Conservation (phyloP, 1,139 yeast species). For the Debaryomycetaceae sp. region DNA sequence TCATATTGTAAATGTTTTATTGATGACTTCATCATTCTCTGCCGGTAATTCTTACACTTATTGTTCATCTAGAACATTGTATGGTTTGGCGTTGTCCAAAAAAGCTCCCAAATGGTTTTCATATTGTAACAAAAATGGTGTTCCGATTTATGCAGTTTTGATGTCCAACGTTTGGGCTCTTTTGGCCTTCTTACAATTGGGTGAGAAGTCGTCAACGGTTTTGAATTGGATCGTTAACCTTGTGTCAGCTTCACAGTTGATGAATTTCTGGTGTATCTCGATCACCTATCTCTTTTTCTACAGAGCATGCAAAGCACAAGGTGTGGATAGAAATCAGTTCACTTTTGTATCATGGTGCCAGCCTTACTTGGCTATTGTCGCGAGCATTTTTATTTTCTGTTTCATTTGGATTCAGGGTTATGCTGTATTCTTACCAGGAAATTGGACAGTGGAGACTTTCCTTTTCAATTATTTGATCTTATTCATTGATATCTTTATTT, state of each 20-base stretch:
- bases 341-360: constrained; percentile 29
- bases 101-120: constrained; percentile 35
- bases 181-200: constrained; percentile 21
- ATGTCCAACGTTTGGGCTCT: constrained; percentile 28
- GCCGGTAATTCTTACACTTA: constrained; percentile 44
- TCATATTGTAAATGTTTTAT: constrained; percentile 36
- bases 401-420: constrained; percentile 40
- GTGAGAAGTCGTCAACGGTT: constrained; percentile 50
- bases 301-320: constrained; percentile 51
- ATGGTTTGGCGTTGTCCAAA: constrained; percentile 35
- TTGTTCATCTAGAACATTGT: constrained; percentile 40
- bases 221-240: constrained; percentile 71
- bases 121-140: constrained; percentile 49
- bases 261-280: constrained; percentile 64
- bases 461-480: constrained; percentile 41
- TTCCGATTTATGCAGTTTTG: constrained; percentile 50
- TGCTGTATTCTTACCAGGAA: constrained; percentile 31
- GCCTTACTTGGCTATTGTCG: constrained; percentile 25
- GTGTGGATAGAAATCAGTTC: constrained; percentile 23
- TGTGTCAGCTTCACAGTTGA: constrained; percentile 75
- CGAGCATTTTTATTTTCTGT: constrained; percentile 27
- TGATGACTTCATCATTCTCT: constrained; percentile 35
- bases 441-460: constrained; percentile 30
- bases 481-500: constrained; percentile 29
- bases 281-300: constrained; percentile 58